Base-by-base conservation (phyloP, 805 yeast species). In the Metschnikowia dekortorum region DNA sequence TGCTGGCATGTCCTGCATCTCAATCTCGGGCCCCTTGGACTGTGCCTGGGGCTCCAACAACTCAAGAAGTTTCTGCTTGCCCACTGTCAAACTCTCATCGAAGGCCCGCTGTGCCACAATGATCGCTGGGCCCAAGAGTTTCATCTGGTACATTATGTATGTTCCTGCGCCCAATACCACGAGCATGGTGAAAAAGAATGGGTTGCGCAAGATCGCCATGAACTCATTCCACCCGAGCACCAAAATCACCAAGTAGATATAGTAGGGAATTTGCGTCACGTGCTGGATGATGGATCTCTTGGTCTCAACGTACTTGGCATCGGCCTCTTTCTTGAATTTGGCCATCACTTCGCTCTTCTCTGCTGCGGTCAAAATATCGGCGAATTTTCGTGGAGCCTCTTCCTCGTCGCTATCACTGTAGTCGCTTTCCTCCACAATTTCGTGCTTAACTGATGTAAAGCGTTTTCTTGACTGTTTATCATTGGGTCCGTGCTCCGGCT, bases 201-300 rank as follows among this genome's bases (percentile, higher is more conserved):
- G 97, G 63, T 88, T 91, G 55, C 95, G 79, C 40, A 94, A 62
- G 14, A 94, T 81, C 8, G 94, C 85, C 86, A 90, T 80, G 57
- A 94, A 85, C 73, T 94, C 97, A 66, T 91, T 91, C 97, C 97
- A 94, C 8, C 99, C 99, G 22, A 94, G 73, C 3, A 87, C 82
- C 2, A 86, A 66, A 26, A 94, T 70, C 11, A 92, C 62, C 9
- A 82, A 69, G 69, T 89, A 90, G 50, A 94, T 81, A 73, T 85
- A 94, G 56, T 83, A 73, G 4, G 99, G 99, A 50, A 94, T 85
- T 51, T 85, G 83, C 0, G 96, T 82, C 10, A 83, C 79, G 44
- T 85, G 84, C 54, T 84, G 85, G 43, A 90, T 78, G 47, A 88
- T 83, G 2, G 96, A 87, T 56, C 97, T 81, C 66, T 88, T 91